phyloP scores from a whole-genome alignment of 257 asterid genomes.

The Hygrophila difformis region DNA sequence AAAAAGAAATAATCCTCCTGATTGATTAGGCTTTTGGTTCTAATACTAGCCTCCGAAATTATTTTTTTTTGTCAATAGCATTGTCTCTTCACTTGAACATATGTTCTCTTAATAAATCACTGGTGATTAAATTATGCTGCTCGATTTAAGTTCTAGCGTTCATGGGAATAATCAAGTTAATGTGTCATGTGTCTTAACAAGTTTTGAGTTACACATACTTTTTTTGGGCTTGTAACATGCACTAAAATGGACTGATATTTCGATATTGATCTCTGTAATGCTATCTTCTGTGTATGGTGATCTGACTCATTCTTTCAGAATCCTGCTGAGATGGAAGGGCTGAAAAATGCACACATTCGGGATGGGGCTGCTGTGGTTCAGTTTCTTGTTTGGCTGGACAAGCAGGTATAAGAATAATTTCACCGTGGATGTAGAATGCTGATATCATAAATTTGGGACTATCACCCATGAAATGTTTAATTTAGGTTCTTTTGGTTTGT shows the following conservation, averaged over 20 bases:
- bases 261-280: no score
- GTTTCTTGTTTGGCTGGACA: constrained; percentile 84
- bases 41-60: neutral
- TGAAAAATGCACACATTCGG: constrained; percentile 85
- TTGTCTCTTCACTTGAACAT: neutral
- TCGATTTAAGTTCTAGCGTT: neutral
- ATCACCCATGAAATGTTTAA: no score
- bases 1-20: neutral
- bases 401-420: constrained; percentile 41
- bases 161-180: constrained; percentile 4
- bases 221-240: neutral
- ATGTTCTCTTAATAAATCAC: constrained; percentile 4
- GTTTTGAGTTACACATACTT: neutral
- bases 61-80: neutral
- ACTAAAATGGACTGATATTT: no score
- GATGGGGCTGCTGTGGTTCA: constrained; percentile 99
- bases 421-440: no score
- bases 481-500: no score
- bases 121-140: constrained; percentile 2
- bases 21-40: neutral
- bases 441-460: no score
- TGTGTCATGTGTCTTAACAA: neutral
- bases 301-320: constrained; percentile 72
- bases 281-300: constrained; percentile 2
- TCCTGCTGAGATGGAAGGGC: constrained; percentile 84